Base-by-base conservation (phyloP, 768 basidiomycete species). In the Tricholoma hemisulphureum region DNA sequence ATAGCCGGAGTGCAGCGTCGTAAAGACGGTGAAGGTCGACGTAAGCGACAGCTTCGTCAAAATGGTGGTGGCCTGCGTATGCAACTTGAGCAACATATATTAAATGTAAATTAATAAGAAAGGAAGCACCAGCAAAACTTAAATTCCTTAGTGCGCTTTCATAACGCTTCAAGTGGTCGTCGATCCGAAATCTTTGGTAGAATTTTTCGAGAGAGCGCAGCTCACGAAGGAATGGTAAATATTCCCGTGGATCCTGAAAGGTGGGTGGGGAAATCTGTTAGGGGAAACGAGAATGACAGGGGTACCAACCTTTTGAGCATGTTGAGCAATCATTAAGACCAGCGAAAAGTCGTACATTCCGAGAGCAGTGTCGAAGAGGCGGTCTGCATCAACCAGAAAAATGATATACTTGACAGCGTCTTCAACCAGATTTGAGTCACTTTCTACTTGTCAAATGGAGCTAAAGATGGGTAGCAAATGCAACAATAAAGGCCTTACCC, bases 321-420 rank as follows among this genome's bases (percentile, higher is more conserved):
- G 89, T 68, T 98, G 97, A 1, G 97, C 95, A 39, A 99, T 84
- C 88, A 98, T 88, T 21, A 98, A 77, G 6, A 98, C 96, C 16
- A 99, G 77, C 26, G 91, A 87, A 75, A 98, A 98, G 72, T 99
- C 95, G 67, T 99, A 99, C 95, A 98, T 98, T 18, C 97, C 97
- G 29, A 99, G 81, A 1, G 97, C 97, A 10, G 91, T 90, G 69
- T 98, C 87, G 74, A 96, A 98, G 4, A 99, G 80, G 45, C 80
- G 80, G 65, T 98, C 86, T 0, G 94, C 94, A 63, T 98, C 93
- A 18, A 94, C 93, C 29, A 99, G 83, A 80, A 98, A 99, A 70
- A 98, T 98, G 69, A 98, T 89, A 67, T 98, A 99, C 69, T 95
- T 98, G 65, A 98, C 91, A 6, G 97, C 97, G 58, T 98, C 95